These are phyloP conservation scores for Lasiosphaeris hirsuta DNA, from an alignment of 495 filamentous ascomycete species.

Conservation along the genomic window DNA sequence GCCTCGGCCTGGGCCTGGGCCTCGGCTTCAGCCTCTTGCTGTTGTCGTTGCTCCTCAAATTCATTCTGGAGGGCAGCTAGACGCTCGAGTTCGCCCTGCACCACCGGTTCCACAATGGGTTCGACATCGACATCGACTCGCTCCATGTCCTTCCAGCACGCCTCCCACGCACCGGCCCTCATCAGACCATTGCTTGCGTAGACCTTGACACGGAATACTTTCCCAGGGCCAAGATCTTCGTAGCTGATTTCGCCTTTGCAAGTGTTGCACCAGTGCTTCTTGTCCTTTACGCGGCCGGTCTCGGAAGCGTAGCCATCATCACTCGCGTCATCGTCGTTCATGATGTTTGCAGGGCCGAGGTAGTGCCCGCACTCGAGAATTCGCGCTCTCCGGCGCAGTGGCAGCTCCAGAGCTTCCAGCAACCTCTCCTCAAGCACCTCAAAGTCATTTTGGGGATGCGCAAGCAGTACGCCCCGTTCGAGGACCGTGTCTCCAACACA, in stretches of 20 bases:
- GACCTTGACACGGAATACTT: slow-evolving; percentile 79
- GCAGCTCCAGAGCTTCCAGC: slow-evolving; percentile 81
- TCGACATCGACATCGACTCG: slow-evolving; percentile 90
- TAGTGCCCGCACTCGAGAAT: slow-evolving; percentile 80
- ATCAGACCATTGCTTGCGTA: slow-evolving; percentile 94
- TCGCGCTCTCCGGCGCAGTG: slow-evolving; percentile 54
- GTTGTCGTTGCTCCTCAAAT: slow-evolving; percentile 32
- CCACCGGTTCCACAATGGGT: slow-evolving; percentile 47
- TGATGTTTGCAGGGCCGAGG: slow-evolving; percentile 45
- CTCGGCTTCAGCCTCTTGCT: slow-evolving; percentile 28
- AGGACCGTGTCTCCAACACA: slow-evolving; percentile 73
- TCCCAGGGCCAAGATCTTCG: slow-evolving; percentile 40
- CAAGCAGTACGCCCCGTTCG: slow-evolving; percentile 79
- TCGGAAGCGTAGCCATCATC: slow-evolving; percentile 42
- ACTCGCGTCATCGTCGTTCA: slow-evolving; percentile 43
- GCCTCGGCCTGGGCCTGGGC: slow-evolving; percentile 29
- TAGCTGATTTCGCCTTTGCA: slow-evolving; percentile 52
- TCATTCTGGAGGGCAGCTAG: slow-evolving; percentile 32
- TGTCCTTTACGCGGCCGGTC: slow-evolving; percentile 35
- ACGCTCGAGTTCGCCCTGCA: slow-evolving; percentile 45
- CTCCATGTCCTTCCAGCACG: slow-evolving; percentile 97
- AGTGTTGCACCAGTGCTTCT: slow-evolving; percentile 58
- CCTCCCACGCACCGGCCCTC: slow-evolving; percentile 85
- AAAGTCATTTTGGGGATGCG: slow-evolving; percentile 87
- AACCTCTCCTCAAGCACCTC: slow-evolving; percentile 88